A percentile compares a stretch with the other conserved stretches of the same genome.
Evolutionary conservation across 257 asterid genomes (phyloP).

Genomic region (Plectranthus barbatus): DNA sequence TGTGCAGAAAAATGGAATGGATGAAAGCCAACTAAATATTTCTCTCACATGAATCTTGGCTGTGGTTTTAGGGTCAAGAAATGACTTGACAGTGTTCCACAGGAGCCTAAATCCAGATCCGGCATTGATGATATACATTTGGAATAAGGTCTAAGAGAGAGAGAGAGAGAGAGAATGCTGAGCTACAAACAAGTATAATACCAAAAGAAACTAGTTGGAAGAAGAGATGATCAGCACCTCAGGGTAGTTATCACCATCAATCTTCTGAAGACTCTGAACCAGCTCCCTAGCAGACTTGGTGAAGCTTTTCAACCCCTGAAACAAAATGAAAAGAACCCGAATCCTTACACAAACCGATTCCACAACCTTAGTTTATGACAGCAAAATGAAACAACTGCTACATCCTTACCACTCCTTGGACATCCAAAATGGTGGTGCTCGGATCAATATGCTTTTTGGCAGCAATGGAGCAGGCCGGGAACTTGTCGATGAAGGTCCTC

Average conservation of each 20-base stretch:
- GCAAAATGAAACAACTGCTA: no score
- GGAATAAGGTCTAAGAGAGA: slow-evolving; percentile 58
- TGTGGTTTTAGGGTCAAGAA: slow-evolving; percentile 96
- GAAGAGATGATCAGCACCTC: slow-evolving; percentile 42
- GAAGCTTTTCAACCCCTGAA: slow-evolving; percentile 82
- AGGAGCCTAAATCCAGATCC: slow-evolving; percentile 95
- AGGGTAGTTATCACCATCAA: slow-evolving; percentile 94
- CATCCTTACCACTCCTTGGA: slow-evolving; percentile 98
- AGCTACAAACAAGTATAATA: neutral
- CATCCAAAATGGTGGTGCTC: slow-evolving; percentile 96
- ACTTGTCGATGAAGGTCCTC: slow-evolving; percentile 74
- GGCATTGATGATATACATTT: slow-evolving; percentile 94
- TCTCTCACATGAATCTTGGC: slow-evolving; percentile 81
- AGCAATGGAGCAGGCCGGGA: slow-evolving; percentile 91
- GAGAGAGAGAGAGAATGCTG: neutral
- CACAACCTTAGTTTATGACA: no score
- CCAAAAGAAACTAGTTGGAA: neutral
- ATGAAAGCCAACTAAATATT: neutral
- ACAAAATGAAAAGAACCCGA: neutral
- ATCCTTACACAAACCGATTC: neutral
- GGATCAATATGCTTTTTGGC: slow-evolving; percentile 82
- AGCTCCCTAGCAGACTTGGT: slow-evolving; percentile 87
- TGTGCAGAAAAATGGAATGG: neutral
- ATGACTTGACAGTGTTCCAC: slow-evolving; percentile 94
- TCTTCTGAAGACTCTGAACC: slow-evolving; percentile 75